A percentile compares a stretch with the other conserved stretches of the same genome.
These are phyloP conservation scores for Bryum argenteum DNA, from an alignment of 225 moss, liverwort and hornwort genomes.

Conservation along the genomic window DNA sequence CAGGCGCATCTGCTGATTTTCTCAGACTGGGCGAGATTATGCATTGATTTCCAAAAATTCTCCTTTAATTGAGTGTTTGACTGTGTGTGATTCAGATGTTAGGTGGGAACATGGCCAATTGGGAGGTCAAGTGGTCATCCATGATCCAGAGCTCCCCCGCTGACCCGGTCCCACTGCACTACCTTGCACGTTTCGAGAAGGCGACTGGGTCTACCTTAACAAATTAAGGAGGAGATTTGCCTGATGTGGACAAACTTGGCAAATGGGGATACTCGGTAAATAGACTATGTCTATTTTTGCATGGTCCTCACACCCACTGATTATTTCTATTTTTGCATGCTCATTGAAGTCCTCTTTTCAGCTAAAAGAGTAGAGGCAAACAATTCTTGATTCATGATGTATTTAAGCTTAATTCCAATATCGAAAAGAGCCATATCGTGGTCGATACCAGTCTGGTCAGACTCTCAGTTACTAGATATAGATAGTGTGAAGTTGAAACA, in stretches of 20 bases:
- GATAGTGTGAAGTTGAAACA: no score
- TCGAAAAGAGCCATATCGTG: no score
- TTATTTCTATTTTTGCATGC: no score
- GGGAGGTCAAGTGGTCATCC: constrained; percentile 50
- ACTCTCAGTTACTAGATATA: no score
- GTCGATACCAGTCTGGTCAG: no score
- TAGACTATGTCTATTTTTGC: constrained; percentile 15
- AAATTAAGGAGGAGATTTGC: background rate
- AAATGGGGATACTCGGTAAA: background rate
- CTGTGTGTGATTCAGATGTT: background rate
- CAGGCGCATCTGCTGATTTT: background rate
- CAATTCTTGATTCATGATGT: no score
- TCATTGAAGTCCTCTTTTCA: no score
- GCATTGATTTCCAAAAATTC: background rate
- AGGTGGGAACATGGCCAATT: constrained; percentile 14
- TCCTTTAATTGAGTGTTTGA: background rate
- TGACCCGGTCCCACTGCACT: background rate
- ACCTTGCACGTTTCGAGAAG: background rate
- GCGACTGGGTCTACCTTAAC: background rate
- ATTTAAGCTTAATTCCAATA: no score
- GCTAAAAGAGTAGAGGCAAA: no score
- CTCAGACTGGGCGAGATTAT: background rate
- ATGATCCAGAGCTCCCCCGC: constrained; percentile 20
- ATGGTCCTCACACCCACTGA: constrained; percentile 13
- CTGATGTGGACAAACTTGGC: constrained; percentile 5